These are phyloP conservation scores for Yarrowia hollandica DNA, from an alignment of 805 yeast species.

Conservation along the genomic window DNA sequence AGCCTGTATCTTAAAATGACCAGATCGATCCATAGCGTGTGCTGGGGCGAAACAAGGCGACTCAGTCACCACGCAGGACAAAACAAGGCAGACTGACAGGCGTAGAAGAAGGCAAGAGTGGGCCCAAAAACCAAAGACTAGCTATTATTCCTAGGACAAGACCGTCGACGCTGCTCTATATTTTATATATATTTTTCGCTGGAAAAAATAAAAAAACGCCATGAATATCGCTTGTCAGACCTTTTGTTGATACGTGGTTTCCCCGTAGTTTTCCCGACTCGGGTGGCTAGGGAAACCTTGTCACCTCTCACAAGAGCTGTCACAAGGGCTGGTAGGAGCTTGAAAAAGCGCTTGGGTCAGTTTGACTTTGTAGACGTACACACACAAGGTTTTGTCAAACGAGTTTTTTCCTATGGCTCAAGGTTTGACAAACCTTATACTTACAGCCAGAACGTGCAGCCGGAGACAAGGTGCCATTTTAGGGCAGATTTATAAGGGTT, in stretches of 20 bases:
- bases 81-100: not conserved
- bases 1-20: not conserved
- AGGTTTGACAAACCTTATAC: not conserved
- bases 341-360: not conserved
- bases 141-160: not conserved
- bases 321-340: constrained; percentile 12
- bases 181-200: not conserved
- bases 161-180: not conserved
- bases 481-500: constrained; percentile 25
- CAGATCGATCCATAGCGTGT: not conserved
- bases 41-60: not conserved
- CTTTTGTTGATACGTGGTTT: constrained; percentile 4
- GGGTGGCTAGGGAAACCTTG: constrained; percentile 24
- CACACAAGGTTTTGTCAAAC: not conserved
- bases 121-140: not conserved
- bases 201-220: too few relatives aligned
- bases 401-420: not conserved
- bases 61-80: not conserved
- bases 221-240: not conserved
- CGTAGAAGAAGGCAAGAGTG: not conserved
- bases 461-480: constrained; percentile 27
- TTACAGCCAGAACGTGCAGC: constrained; percentile 20
- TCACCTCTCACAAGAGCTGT: not conserved
- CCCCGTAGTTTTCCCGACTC: constrained; percentile 10
- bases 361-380: not conserved